These are phyloP conservation scores for Pichia scutulata DNA, from an alignment of 805 yeast genomes.

Conservation along the genomic window DNA sequence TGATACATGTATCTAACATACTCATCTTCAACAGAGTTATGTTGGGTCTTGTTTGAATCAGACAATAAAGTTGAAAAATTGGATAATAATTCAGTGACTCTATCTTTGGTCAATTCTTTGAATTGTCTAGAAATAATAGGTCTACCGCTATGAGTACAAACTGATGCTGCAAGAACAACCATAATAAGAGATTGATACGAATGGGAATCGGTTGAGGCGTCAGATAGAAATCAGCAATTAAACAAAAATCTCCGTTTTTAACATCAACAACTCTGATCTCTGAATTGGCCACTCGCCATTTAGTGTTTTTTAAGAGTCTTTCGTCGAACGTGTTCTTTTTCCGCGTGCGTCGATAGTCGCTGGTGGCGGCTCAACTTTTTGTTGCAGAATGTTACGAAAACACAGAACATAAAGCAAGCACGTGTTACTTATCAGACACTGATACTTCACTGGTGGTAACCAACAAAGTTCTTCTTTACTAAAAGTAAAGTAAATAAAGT, in stretches of 20 bases:
- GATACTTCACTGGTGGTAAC: no score
- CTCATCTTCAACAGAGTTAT: constrained; percentile 90
- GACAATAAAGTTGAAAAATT: constrained; percentile 76
- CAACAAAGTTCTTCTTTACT: no score
- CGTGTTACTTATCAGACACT: no score
- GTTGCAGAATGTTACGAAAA: no score
- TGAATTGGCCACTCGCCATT: background rate
- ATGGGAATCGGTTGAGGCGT: background rate
- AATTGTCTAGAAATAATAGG: constrained; percentile 90
- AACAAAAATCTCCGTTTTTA: background rate
- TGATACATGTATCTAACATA: constrained; percentile 90
- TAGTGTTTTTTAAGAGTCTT: no score
- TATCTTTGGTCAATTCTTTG: constrained; percentile 72
- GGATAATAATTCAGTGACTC: constrained; percentile 79
- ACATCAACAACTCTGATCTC: background rate
- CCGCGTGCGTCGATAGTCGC: background rate
- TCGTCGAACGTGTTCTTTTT: background rate
- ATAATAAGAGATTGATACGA: constrained; percentile 19
- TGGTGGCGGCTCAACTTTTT: background rate
- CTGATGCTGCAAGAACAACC: constrained; percentile 90
- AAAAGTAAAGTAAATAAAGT: no score
- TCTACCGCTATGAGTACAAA: constrained; percentile 90
- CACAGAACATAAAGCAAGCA: no score
- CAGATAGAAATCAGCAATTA: background rate
- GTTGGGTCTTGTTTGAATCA: constrained; percentile 62